Evolutionary conservation across 2,329 filamentous ascomycete species (phyloP).

Genomic region (Metarhizium guizhouense): DNA sequence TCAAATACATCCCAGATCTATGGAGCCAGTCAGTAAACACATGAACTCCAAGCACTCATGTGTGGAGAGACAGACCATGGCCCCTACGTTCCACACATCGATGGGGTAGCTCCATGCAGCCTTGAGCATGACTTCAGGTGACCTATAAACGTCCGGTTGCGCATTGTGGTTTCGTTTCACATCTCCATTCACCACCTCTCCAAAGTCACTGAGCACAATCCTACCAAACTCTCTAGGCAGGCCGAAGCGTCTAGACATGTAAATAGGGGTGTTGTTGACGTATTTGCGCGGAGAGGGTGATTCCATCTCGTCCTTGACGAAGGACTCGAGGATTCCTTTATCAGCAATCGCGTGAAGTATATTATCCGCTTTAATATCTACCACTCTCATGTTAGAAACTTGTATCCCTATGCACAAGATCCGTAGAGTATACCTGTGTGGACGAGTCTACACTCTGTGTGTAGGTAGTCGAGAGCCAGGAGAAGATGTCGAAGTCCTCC

Average conservation of each 20-base stretch:
- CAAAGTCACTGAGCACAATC: slow-evolving; percentile 1
- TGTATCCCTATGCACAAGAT: no score
- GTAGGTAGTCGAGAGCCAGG: no score
- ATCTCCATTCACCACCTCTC: background rate
- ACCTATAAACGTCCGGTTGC: slow-evolving; percentile 15
- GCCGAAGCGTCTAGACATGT: slow-evolving; percentile 1
- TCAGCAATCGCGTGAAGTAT: no score
- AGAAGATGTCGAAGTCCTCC: no score
- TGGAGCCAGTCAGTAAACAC: background rate
- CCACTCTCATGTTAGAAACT: no score
- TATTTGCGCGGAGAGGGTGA: background rate
- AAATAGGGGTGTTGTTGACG: background rate
- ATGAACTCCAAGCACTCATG: background rate
- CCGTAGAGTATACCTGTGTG: no score
- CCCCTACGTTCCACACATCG: slow-evolving; percentile 15
- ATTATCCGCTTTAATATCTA: no score
- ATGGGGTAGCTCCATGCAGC: slow-evolving; percentile 15
- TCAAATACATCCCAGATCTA: slow-evolving; percentile 16
- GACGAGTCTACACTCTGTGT: no score
- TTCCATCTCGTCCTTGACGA: background rate
- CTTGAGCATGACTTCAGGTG: slow-evolving; percentile 16
- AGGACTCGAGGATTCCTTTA: background rate
- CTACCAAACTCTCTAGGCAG: background rate
- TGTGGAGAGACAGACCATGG: slow-evolving; percentile 8
- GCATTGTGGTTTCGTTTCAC: slow-evolving; percentile 6